phyloP scores from a whole-genome alignment of 345 rosid species.

The Eucalyptus fibrosa region DNA sequence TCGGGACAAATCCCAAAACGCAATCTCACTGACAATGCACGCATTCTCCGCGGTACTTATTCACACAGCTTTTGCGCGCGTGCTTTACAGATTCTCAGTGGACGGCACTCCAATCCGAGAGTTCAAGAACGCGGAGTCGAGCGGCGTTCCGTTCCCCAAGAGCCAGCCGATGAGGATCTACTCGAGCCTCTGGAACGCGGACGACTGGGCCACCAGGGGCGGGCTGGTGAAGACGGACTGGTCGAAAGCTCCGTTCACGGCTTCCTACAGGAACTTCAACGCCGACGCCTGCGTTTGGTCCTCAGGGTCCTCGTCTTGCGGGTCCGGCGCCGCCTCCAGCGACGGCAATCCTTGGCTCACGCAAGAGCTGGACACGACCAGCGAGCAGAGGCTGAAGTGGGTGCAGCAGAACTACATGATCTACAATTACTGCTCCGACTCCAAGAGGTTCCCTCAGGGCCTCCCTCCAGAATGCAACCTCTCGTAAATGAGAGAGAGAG shows the following conservation, averaged over 20 bases:
- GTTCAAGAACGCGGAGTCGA: slow-evolving; percentile 45
- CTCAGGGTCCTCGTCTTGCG: slow-evolving; percentile 22
- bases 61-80: neutral
- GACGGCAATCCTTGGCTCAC: slow-evolving; percentile 14
- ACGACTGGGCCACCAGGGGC: slow-evolving; percentile 72
- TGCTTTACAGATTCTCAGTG: slow-evolving; percentile 22
- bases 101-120: slow-evolving; percentile 57
- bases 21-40: neutral
- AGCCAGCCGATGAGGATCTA: slow-evolving; percentile 49
- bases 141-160: slow-evolving; percentile 39
- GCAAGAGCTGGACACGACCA: slow-evolving; percentile 17
- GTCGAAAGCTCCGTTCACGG: slow-evolving; percentile 54
- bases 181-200: slow-evolving; percentile 59
- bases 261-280: slow-evolving; percentile 43
- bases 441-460: slow-evolving; percentile 42
- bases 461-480: slow-evolving; percentile 31
- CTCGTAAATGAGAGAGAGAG: neutral
- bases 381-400: slow-evolving; percentile 25
- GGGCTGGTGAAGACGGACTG: slow-evolving; percentile 63
- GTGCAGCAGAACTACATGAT: slow-evolving; percentile 44
- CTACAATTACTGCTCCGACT: slow-evolving; percentile 41
- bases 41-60: neutral
- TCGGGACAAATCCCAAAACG: neutral
- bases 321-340: slow-evolving; percentile 1
- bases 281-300: slow-evolving; percentile 34